Conservation (phyloP, 192 early-diverging fungal species). For the Coemansia sp. region DNA sequence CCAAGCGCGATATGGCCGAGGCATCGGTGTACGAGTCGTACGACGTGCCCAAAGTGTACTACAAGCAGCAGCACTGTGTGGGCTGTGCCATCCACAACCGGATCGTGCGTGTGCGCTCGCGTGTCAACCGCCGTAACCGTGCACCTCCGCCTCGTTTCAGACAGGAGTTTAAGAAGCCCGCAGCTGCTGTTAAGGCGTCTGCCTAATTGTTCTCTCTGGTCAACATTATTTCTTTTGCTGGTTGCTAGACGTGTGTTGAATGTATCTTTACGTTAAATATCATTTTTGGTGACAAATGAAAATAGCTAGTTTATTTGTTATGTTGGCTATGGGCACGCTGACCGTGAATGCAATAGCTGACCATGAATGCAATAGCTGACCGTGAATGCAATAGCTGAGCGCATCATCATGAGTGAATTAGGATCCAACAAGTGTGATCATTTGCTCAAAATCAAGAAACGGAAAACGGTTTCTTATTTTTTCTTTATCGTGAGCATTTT, state of each 20-base stretch:
- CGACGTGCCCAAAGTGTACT: conserved; percentile 97
- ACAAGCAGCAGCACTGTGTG: conserved; percentile 97
- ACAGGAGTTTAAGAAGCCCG: conserved; percentile 59
- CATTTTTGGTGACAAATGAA: too few relatives aligned
- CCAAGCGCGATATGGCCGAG: conserved; percentile 93
- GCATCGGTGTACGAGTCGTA: conserved; percentile 96
- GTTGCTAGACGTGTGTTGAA: too few relatives aligned
- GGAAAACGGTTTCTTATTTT: too few relatives aligned
- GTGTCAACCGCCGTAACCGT: conserved; percentile 82
- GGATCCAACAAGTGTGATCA: too few relatives aligned
- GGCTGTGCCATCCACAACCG: conserved; percentile 92
- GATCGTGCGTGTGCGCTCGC: conserved; percentile 92
- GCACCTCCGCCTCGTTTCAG: conserved; percentile 90
- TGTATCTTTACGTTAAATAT: too few relatives aligned
- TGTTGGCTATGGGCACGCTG: too few relatives aligned
- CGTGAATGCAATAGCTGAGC: too few relatives aligned
- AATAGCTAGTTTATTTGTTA: too few relatives aligned
- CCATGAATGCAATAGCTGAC: too few relatives aligned
- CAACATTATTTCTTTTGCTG: neutral
- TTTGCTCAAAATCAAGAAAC: too few relatives aligned
- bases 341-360: too few relatives aligned
- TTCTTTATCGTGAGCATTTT: conserved; percentile 1
- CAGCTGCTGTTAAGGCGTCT: conserved; percentile 48
- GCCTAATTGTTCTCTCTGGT: conserved; percentile 21
- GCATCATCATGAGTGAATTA: too few relatives aligned